Conservation (phyloP, 2,329 filamentous ascomycete species). For the Fusarium foetens region DNA sequence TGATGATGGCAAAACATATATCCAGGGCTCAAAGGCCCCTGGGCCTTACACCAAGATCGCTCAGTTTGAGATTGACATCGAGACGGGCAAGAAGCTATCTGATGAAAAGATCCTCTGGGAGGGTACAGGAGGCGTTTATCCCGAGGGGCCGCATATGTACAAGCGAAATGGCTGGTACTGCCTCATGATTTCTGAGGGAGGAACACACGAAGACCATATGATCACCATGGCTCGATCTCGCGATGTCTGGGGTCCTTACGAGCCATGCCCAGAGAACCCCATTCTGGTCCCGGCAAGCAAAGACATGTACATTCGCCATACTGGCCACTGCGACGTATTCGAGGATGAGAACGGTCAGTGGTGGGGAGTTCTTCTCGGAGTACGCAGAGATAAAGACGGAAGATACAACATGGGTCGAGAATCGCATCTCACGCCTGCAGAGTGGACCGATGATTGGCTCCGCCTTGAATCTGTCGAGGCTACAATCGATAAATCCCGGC, state of each 20-base stretch:
- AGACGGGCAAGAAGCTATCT: not conserved
- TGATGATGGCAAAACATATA: conserved; percentile 4
- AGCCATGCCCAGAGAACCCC: not conserved
- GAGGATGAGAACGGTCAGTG: conserved; percentile 7
- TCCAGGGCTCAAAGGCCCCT: conserved; percentile 12
- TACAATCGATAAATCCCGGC: not conserved
- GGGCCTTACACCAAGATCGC: not conserved
- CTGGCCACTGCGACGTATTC: conserved; percentile 10
- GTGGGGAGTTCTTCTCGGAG: conserved; percentile 19
- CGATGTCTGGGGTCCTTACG: conserved; percentile 9
- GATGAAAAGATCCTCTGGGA: conserved; percentile 13
- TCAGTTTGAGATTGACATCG: conserved; percentile 4
- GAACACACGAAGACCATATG: conserved; percentile 17
- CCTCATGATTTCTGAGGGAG: conserved; percentile 8
- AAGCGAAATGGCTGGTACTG: conserved; percentile 22
- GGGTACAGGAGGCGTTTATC: not conserved
- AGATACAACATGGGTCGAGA: conserved; percentile 17
- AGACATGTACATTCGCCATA: conserved; percentile 1
- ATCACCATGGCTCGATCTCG: conserved; percentile 17
- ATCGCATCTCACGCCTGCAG: conserved; percentile 5
- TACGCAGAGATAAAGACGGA: not conserved
- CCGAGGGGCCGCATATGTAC: conserved; percentile 11
- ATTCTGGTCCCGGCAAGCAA: not conserved
- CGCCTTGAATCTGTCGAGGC: not conserved
- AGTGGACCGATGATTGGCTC: conserved; percentile 12